Evolutionary conservation across 148 eudicot genomes (phyloP).

Genomic region (Heliamphora exappendiculata): DNA sequence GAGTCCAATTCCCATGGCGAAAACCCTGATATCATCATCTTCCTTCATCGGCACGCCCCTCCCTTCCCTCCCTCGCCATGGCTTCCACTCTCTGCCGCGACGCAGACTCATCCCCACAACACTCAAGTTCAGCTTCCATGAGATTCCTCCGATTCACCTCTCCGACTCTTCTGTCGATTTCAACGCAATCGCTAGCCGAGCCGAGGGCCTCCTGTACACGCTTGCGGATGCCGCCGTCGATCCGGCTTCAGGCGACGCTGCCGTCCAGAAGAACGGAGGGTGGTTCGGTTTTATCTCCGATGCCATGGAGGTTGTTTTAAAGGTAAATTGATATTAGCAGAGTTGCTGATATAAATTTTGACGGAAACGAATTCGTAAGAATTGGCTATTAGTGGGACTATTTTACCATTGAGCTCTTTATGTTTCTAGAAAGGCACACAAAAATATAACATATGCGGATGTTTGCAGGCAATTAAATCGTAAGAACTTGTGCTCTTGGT

Average conservation of each 20-base stretch:
- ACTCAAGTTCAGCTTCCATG: conserved; percentile 29
- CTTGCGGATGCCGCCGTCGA: conserved; percentile 85
- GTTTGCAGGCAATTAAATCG: not conserved
- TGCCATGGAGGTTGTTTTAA: conserved; percentile 91
- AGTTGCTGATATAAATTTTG: not conserved
- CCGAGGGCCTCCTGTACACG: conserved; percentile 74
- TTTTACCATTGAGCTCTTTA: not conserved
- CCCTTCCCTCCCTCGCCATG: conserved; percentile 37
- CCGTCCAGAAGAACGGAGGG: conserved; percentile 69
- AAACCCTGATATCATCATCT: conserved; percentile 74
- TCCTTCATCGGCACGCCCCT: conserved; percentile 49
- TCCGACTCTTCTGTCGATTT: conserved; percentile 39
- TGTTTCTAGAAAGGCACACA: not conserved
- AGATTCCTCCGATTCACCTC: conserved; percentile 40
- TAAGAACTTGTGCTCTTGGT: not conserved
- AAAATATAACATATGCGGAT: not conserved
- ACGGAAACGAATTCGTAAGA: not conserved
- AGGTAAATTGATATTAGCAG: conserved; percentile 33
- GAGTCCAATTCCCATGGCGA: conserved; percentile 58
- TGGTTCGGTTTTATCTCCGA: conserved; percentile 94
- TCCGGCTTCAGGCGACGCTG: conserved; percentile 25
- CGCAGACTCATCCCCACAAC: conserved; percentile 40
- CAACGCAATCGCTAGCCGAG: conserved; percentile 34
- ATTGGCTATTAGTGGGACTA: not conserved
- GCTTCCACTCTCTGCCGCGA: conserved; percentile 22